Evolutionary conservation across 805 yeast genomes (phyloP), one percentile per base, ranked within the genome.

Genomic region (Candida tammaniensis): DNA sequence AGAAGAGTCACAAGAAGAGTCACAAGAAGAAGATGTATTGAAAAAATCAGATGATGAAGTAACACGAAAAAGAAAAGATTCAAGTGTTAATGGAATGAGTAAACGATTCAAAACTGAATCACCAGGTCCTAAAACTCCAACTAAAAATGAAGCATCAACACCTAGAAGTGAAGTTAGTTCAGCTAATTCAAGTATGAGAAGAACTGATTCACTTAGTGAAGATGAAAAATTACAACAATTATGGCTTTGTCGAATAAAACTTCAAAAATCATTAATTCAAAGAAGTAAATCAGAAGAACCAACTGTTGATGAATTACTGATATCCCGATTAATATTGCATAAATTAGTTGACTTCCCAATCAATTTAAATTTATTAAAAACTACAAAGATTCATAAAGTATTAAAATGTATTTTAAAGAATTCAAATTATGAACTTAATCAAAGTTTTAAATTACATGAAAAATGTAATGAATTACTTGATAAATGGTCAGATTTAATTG

Each of bases 381-480:
- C 53, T 15, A 70, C 78, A 11, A 74, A 72, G 44, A 55, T 74
- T 33, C 78, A 74, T 47, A 74, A 74, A 49, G 78, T 74, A 1
- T 48, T 74, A 39, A 71, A 68, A 47, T 74, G 75, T 36, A 70
- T 74, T 14, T 39, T 63, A 32, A 63, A 61, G 37, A 60, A 63
- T 39, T 57, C 56, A 17, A 55, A 55, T 22, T 55, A 72, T 41
- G 68, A 59, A 39, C 61, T 66, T 39, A 60, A 66, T 10, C 64
- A 68, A 24, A 68, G 72, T 40, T 68, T 61, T 49, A 59, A 65
- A 38, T 59, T 74, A 38, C 76, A 72, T 39, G 68, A 64, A 35
- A 55, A 71, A 41, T 66, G 73, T 38, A 55, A 52, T 16, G 63
- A 61, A 25, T 48, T 74, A 22, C 48, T 74, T 30, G 33, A 46